phyloP scores from a whole-genome alignment of 257 asterid species.

The Solanum bulbocastanum region DNA sequence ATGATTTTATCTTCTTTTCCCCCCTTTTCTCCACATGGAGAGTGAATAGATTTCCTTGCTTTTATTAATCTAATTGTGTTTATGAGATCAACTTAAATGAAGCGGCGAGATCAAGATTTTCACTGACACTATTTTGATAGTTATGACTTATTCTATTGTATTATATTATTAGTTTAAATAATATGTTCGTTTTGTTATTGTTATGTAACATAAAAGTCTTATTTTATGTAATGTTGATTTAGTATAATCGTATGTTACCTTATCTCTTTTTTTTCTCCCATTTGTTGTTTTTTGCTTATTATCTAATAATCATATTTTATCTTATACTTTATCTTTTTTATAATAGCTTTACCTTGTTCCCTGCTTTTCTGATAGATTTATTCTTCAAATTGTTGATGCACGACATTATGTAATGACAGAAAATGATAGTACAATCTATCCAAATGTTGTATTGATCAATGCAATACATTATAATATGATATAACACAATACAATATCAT shows the following conservation, averaged over 20 bases:
- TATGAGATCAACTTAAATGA: background rate
- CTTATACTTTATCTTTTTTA: background rate
- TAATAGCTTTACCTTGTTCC: no score
- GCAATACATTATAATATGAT: no score
- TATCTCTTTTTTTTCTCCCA: background rate
- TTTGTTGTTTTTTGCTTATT: no score
- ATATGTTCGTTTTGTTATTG: no score
- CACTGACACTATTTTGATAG: background rate
- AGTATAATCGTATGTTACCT: no score
- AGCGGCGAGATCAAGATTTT: background rate
- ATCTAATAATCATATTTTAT: background rate
- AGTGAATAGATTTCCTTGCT: constrained; percentile 9
- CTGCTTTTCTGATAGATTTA: background rate
- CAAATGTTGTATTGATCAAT: no score
- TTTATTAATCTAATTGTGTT: constrained; percentile 1
- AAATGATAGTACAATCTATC: no score
- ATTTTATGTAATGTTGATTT: background rate
- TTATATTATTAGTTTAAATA: no score
- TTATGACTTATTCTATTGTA: no score
- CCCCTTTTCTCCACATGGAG: constrained; percentile 22
- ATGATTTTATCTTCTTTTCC: background rate
- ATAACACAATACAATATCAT: background rate
- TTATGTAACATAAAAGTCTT: no score
- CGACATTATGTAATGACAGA: background rate
- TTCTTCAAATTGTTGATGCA: no score